These are phyloP conservation scores for Moricandia moricandioides DNA, from an alignment of 345 rosid genomes.

Conservation along the genomic window DNA sequence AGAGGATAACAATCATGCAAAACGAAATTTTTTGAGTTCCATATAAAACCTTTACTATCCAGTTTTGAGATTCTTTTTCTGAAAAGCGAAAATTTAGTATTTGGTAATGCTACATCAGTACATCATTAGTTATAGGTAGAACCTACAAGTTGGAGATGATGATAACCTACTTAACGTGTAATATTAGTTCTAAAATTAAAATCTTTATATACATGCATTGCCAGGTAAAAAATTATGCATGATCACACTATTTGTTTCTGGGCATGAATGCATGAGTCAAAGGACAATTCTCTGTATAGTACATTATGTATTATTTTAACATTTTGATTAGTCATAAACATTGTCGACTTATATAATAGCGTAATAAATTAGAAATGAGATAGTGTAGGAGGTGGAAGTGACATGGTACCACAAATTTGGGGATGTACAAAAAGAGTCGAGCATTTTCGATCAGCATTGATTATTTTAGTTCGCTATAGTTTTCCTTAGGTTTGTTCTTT, in stretches of 20 bases:
- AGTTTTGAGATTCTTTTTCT: not conserved
- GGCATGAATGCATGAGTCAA: constrained; percentile 11
- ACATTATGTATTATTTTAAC: not conserved
- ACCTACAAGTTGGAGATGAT: constrained; percentile 11
- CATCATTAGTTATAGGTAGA: not conserved
- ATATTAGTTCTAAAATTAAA: not conserved
- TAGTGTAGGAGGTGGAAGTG: constrained; percentile 41
- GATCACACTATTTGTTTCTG: not conserved
- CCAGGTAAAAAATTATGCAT: not conserved
- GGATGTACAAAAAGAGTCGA: constrained; percentile 35
- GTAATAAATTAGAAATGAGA: constrained; percentile 25
- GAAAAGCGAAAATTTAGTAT: not conserved
- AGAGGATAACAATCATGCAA: not conserved
- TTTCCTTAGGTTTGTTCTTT: constrained; percentile 10
- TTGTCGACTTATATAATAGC: constrained; percentile 19
- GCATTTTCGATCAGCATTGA: constrained; percentile 18
- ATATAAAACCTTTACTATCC: not conserved
- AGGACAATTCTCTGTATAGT: constrained; percentile 4
- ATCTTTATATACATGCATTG: not conserved
- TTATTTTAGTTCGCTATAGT: constrained; percentile 10
- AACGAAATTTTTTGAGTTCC: too few relatives aligned
- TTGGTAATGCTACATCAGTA: not conserved
- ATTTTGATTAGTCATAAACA: constrained; percentile 18
- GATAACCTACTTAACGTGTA: not conserved
- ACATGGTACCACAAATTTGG: constrained; percentile 48